phyloP scores from a whole-genome alignment of 345 rosid genomes.

The Erucastrum elatum region DNA sequence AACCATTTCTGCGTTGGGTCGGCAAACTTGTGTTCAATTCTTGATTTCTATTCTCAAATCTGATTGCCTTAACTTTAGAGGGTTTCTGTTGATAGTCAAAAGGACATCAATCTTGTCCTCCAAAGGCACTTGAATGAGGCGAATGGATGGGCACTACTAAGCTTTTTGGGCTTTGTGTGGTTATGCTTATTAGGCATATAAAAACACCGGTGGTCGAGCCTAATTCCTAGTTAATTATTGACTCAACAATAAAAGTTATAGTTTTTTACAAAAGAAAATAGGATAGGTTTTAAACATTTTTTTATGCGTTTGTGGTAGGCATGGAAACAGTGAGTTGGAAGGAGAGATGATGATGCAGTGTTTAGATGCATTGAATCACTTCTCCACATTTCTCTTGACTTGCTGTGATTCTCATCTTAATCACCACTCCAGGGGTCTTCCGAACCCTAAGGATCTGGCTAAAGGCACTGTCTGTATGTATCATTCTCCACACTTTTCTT shows the following conservation, averaged over 20 bases:
- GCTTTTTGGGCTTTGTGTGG: not conserved
- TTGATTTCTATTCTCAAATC: not conserved
- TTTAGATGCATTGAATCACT: conserved; percentile 55
- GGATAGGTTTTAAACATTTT: not conserved
- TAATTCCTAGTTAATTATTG: not conserved
- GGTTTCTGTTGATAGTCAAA: not conserved
- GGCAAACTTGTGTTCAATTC: conserved; percentile 24
- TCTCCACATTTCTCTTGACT: conserved; percentile 45
- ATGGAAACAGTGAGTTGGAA: conserved; percentile 56
- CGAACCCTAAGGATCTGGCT: conserved; percentile 65
- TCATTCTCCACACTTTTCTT: not conserved
- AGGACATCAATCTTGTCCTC: conserved; percentile 18
- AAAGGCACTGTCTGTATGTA: conserved; percentile 76
- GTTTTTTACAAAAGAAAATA: not conserved
- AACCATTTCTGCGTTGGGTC: not conserved
- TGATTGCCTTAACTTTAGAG: not conserved
- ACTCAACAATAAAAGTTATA: not conserved
- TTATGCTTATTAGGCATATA: not conserved
- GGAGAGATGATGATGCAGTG: conserved; percentile 69
- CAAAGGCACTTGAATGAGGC: conserved; percentile 17
- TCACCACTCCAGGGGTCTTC: conserved; percentile 51
- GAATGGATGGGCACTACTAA: not conserved
- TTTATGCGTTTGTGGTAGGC: conserved; percentile 42
- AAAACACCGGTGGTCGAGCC: not conserved
- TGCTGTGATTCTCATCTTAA: conserved; percentile 62